phyloP scores from a whole-genome alignment of 768 basidiomycete genomes.

The Daedaleopsis nitida region DNA sequence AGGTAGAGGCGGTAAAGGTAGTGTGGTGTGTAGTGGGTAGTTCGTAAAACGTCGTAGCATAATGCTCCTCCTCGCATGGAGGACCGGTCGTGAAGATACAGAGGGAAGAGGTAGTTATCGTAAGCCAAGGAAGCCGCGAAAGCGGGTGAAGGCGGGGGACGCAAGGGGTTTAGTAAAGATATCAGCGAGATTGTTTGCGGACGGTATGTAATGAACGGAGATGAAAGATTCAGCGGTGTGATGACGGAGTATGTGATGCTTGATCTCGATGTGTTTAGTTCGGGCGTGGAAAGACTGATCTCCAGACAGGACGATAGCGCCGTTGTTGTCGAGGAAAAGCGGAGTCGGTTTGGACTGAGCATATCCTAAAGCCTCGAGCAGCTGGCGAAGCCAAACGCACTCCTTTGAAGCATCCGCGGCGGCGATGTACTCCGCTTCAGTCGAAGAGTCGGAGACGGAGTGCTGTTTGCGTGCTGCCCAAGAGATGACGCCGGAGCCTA shows the following conservation, averaged over 20 bases:
- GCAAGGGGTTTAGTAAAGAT: conserved; percentile 43
- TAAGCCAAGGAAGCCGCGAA: conserved; percentile 25
- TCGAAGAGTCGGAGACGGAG: conserved; percentile 29
- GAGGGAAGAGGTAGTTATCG: too few relatives aligned
- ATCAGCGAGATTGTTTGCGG: conserved; percentile 39
- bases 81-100: too few relatives aligned
- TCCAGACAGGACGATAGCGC: conserved; percentile 35
- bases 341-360: conserved; percentile 15
- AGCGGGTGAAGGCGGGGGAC: conserved; percentile 14
- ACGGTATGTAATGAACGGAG: conserved; percentile 6
- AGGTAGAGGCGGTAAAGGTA: too few relatives aligned
- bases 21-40: too few relatives aligned
- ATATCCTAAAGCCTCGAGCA: conserved; percentile 25
- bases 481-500: conserved; percentile 25
- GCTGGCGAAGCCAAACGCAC: conserved; percentile 28
- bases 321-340: conserved; percentile 38
- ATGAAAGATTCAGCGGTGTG: conserved; percentile 28
- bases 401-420: conserved; percentile 31
- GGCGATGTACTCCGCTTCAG: conserved; percentile 49
- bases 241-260: too few relatives aligned
- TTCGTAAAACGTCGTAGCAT: neutral
- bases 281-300: conserved; percentile 25
- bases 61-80: conserved; percentile 22
- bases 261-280: conserved; percentile 42
- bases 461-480: conserved; percentile 31